Base-by-base conservation (phyloP, 805 yeast genomes). In the Myxozyma neglecta region DNA sequence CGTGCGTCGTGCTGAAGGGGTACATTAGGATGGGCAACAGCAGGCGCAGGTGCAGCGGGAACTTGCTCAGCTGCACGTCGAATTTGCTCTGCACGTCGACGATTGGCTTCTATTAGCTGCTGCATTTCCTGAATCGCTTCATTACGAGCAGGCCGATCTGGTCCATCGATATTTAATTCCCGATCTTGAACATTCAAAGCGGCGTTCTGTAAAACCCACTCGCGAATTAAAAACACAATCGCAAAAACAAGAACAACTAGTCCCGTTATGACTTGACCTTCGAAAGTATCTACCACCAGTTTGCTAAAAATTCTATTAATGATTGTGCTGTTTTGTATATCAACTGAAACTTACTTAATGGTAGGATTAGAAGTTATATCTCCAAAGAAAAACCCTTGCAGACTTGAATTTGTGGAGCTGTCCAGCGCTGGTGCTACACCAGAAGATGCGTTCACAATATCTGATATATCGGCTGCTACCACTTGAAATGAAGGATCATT, bases 201-300 rank as follows among this genome's bases (percentile, higher is more conserved):
- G 6, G 68, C 71, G 59, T 71, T 71, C 51, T 72, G 74, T 18
- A 73, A 48, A 11, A 73, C 70, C 76, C 76, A 73, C 37, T 73
- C 76, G 13, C 75, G 66, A 20, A 73, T 73, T 42, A 72, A 60
- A 64, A 86, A 79, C 13, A 79, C 54, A 9, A 79, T 63, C 36
- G 79, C 78, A 29, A 82, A 70, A 6, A 74, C 51, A 1, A 79
- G 63, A 6, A 75, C 63, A 6, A 71, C 56, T 20, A 66, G 36
- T 13, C 69, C 60, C 2, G 72, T 61, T n/a, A 70, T 61, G 14
- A 69, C 62, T 46, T 70, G 73, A 10, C 75, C 76, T 50, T 72
- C 73, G 13, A 70, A 61, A 6, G 62, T 52, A 51, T 69, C 71
- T 29, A 56, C 46, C 20, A 63, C 34, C 4, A 63, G 35, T 44